A percentile compares a stretch with the other conserved stretches of the same genome.
Evolutionary conservation across 2,329 filamentous ascomycete genomes (phyloP).

Genomic region (Sporothrix curviconia): DNA sequence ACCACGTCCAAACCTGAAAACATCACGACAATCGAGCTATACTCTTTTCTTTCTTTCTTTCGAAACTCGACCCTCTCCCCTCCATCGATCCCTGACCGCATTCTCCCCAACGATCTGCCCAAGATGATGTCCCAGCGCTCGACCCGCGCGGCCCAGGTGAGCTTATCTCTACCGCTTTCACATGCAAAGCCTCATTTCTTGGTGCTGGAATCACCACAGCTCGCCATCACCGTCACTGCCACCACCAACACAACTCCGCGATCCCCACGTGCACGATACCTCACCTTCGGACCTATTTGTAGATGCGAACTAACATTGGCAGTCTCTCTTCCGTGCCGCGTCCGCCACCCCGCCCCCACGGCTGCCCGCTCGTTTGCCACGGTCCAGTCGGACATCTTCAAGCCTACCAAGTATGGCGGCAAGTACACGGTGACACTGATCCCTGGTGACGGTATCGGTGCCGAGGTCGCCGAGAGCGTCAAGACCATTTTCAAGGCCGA

Average conservation of each 20-base stretch:
- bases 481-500: slow-evolving; percentile 99
- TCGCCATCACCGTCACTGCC: not conserved
- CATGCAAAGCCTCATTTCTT: slow-evolving; percentile 9
- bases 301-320: slow-evolving; percentile 1
- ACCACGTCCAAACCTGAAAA: not conserved
- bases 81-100: slow-evolving; percentile 17
- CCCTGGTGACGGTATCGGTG: slow-evolving; percentile 96
- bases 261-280: not conserved
- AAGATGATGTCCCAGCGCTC: slow-evolving; percentile 56
- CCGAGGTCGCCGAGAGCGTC: slow-evolving; percentile 94
- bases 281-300: slow-evolving; percentile 9
- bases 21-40: not conserved
- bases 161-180: slow-evolving; percentile 7
- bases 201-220: not conserved
- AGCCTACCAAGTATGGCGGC: slow-evolving; percentile 96
- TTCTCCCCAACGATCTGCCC: slow-evolving; percentile 2
- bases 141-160: slow-evolving; percentile 51
- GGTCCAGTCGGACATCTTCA: slow-evolving; percentile 92
- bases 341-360: slow-evolving; percentile 25
- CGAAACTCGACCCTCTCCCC: not conserved
- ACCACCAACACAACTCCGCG: not conserved
- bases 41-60: not conserved
- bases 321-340: slow-evolving; percentile 49
- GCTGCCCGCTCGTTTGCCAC: slow-evolving; percentile 63
- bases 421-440: slow-evolving; percentile 99